Evolutionary conservation across 2,329 filamentous ascomycete species (phyloP).

Genomic region (Pseudocercospora cruenta): DNA sequence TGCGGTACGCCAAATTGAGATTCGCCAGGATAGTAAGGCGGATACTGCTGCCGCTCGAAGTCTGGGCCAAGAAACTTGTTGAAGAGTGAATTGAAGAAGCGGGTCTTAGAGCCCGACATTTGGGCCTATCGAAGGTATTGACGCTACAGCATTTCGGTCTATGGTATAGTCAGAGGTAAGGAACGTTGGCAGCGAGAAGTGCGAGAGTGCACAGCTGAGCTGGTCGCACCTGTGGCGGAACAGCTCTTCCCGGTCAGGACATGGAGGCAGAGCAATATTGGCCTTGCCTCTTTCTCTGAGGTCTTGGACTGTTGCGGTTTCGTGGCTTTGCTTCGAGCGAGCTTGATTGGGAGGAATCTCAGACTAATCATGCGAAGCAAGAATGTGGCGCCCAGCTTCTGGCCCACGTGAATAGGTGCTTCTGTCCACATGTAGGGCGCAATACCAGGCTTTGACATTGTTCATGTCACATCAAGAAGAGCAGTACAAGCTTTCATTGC

Average conservation of each 20-base stretch:
- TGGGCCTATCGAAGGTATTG: not conserved
- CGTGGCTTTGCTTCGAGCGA: not conserved
- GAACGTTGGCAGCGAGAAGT: not conserved
- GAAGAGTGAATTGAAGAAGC: slow-evolving; percentile 14
- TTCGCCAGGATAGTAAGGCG: not conserved
- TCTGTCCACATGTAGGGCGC: no score
- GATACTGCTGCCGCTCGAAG: slow-evolving; percentile 2
- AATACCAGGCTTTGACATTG: no score
- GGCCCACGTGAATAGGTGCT: no score
- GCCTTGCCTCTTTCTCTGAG: not conserved
- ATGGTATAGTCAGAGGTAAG: not conserved
- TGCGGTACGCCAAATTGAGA: slow-evolving; percentile 4
- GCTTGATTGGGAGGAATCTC: not conserved
- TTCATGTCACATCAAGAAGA: no score
- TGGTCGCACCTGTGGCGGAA: not conserved
- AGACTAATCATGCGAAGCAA: no score
- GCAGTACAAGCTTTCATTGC: no score
- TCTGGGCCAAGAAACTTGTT: slow-evolving; percentile 7
- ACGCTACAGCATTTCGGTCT: slow-evolving; percentile 7
- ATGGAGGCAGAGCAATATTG: not conserved
- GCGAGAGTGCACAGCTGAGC: not conserved
- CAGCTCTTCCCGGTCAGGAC: not conserved
- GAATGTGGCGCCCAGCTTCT: no score
- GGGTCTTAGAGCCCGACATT: slow-evolving; percentile 16
- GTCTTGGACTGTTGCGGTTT: not conserved